These are phyloP conservation scores for Penicillium sp. DNA, from an alignment of 2,329 filamentous ascomycete species.

Conservation along the genomic window DNA sequence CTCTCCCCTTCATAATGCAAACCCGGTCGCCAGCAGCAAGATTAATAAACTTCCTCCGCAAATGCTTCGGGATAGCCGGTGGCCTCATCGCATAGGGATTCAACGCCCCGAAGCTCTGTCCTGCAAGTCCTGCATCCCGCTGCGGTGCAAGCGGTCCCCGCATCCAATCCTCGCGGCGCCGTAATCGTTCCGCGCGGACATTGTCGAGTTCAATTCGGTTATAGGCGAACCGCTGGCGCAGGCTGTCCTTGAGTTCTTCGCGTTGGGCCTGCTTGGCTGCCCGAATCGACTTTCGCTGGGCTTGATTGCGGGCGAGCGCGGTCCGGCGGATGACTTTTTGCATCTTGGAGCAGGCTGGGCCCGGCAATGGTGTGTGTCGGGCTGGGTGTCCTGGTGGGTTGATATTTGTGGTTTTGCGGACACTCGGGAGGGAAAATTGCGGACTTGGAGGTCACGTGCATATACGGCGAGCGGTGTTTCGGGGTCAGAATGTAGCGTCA, in stretches of 20 bases:
- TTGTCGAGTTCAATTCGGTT: slow-evolving; percentile 41
- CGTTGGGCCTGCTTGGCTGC: slow-evolving; percentile 48
- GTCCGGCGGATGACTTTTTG: slow-evolving; percentile 73
- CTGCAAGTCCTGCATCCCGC: slow-evolving; percentile 67
- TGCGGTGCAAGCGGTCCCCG: slow-evolving; percentile 79
- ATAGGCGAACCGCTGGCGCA: slow-evolving; percentile 35
- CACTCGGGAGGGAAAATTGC: slow-evolving; percentile 30
- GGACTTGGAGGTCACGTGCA: slow-evolving; percentile 6
- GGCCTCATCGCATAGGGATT: slow-evolving; percentile 40
- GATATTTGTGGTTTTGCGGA: neutral
- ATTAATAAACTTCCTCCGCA: slow-evolving; percentile 59
- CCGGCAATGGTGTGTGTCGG: slow-evolving; percentile 35
- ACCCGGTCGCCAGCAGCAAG: slow-evolving; percentile 76
- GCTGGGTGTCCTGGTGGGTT: neutral
- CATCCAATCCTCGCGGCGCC: slow-evolving; percentile 76
- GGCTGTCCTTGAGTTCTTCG: slow-evolving; percentile 37
- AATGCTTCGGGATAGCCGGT: slow-evolving; percentile 46
- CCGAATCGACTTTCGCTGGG: slow-evolving; percentile 51
- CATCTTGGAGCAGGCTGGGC: slow-evolving; percentile 55
- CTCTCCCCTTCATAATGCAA: slow-evolving; percentile 75
- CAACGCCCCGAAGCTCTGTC: slow-evolving; percentile 65
- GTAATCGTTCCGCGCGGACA: slow-evolving; percentile 56
- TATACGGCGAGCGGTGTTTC: neutral
- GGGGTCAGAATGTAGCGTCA: neutral
- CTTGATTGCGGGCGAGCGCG: slow-evolving; percentile 69